phyloP scores from a whole-genome alignment of 2,329 filamentous ascomycete genomes.

The Endoconidiophora polonica region DNA sequence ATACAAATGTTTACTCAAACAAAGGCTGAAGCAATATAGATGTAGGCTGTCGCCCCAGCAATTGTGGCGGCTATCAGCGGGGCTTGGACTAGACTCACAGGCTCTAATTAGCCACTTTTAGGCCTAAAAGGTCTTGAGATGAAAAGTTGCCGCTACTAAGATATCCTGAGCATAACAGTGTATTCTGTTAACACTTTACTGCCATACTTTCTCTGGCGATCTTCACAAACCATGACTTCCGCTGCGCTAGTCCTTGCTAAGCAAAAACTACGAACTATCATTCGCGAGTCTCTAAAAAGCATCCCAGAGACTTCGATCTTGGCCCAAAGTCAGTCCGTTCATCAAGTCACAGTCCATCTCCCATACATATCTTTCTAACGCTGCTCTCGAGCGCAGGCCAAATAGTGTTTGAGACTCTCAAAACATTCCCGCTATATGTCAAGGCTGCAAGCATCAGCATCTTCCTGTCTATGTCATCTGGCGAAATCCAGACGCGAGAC shows the following conservation, averaged over 20 bases:
- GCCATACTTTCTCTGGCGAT: too few species aligned
- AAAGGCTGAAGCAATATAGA: too few species aligned
- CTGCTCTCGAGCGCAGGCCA: slow-evolving; percentile 32
- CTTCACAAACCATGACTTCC: slow-evolving; percentile 29
- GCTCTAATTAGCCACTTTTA: too few species aligned
- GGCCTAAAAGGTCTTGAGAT: too few species aligned
- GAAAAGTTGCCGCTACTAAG: too few species aligned
- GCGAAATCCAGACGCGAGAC: slow-evolving; percentile 67
- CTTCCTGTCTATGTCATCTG: slow-evolving; percentile 82
- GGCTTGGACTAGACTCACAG: too few species aligned
- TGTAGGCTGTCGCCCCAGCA: too few species aligned
- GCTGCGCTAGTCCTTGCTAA: slow-evolving; percentile 45
- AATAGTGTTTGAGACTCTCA: slow-evolving; percentile 45
- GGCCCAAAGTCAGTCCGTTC: slow-evolving; percentile 44
- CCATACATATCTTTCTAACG: background rate
- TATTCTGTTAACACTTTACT: too few species aligned
- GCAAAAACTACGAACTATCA: slow-evolving; percentile 52
- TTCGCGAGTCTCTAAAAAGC: slow-evolving; percentile 48
- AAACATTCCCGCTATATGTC: slow-evolving; percentile 55
- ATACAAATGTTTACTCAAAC: too few species aligned
- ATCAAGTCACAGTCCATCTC: too few species aligned
- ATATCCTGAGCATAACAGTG: too few species aligned
- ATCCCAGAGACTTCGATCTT: slow-evolving; percentile 45
- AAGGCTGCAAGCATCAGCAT: slow-evolving; percentile 62
- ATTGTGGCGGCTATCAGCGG: too few species aligned